Percentiles rank a stretch among this genome's conserved stretches.
These are phyloP conservation scores for Hypomontagnella monticulosa DNA, from an alignment of 495 filamentous ascomycete genomes.

Conservation along the genomic window DNA sequence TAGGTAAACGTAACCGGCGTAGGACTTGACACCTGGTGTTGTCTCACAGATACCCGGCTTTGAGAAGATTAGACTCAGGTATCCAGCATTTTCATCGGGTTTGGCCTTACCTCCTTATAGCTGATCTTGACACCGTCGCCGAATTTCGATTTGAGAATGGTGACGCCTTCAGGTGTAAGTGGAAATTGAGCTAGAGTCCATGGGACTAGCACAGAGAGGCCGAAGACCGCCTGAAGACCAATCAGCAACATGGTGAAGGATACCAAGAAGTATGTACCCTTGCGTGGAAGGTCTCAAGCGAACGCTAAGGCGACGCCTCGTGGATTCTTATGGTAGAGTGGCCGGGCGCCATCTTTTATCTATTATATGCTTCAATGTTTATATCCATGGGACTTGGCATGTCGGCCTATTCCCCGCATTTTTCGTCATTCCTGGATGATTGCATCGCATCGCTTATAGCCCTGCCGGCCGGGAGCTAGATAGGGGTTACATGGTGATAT, in stretches of 20 bases:
- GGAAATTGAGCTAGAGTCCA: slow-evolving; percentile 61
- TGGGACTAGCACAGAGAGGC: slow-evolving; percentile 16
- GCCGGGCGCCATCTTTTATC: not conserved
- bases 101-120: slow-evolving; percentile 66
- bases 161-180: slow-evolving; percentile 62
- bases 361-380: not conserved
- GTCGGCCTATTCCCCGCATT: slow-evolving; percentile 16
- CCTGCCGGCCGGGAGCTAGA: slow-evolving; percentile 14
- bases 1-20: slow-evolving; percentile 47
- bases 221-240: slow-evolving; percentile 13
- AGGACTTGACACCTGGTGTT: slow-evolving; percentile 46
- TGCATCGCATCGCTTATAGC: slow-evolving; percentile 4
- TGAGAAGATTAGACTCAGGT: slow-evolving; percentile 2
- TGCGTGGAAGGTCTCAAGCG: not conserved
- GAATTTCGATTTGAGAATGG: slow-evolving; percentile 65
- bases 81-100: not conserved
- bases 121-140: slow-evolving; percentile 68
- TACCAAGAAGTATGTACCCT: not conserved
- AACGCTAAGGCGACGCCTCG: not conserved
- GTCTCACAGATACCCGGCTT: slow-evolving; percentile 49
- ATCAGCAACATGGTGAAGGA: slow-evolving; percentile 13
- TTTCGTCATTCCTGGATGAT: slow-evolving; percentile 13
- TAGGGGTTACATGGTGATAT: not conserved
- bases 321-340: not conserved
- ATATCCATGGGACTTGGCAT: slow-evolving; percentile 17